These are phyloP conservation scores for Verticillium longisporum DNA, from an alignment of 2,329 filamentous ascomycete species.

Conservation along the genomic window DNA sequence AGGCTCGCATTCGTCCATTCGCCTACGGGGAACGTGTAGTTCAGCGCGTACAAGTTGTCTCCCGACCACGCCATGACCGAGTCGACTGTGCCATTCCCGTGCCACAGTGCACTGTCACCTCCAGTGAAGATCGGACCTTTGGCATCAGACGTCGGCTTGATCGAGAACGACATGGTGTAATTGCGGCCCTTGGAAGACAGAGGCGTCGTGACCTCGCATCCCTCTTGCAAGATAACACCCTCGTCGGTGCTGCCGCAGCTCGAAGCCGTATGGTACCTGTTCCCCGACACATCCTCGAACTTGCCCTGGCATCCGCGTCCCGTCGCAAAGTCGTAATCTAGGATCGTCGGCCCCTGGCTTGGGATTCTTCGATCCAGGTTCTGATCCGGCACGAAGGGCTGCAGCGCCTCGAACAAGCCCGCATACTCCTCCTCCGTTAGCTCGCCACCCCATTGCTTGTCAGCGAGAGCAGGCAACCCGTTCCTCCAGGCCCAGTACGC, in stretches of 20 bases:
- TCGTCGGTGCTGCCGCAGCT: constrained; percentile 16
- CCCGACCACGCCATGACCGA: constrained; percentile 9
- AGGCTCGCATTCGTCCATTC: constrained; percentile 8
- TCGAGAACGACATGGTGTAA: constrained; percentile 31
- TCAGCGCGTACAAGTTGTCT: constrained; percentile 9
- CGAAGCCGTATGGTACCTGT: constrained; percentile 11
- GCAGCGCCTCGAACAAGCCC: constrained; percentile 27
- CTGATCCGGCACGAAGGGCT: constrained; percentile 30
- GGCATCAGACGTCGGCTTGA: constrained; percentile 12
- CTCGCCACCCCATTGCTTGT: constrained; percentile 23
- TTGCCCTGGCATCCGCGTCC: constrained; percentile 3
- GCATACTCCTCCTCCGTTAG: constrained; percentile 19
- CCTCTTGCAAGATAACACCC: constrained; percentile 28
- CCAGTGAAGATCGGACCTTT: constrained; percentile 9
- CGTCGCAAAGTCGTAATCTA: constrained; percentile 10
- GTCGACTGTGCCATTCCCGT: constrained; percentile 9
- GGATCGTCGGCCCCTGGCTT: constrained; percentile 9
- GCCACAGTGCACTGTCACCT: constrained; percentile 11
- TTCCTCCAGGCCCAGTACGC: constrained; percentile 34
- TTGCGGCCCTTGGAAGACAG: constrained; percentile 39
- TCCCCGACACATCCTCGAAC: constrained; percentile 13
- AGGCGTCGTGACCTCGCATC: constrained; percentile 38
- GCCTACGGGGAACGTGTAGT: constrained; percentile 12
- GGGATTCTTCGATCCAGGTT: constrained; percentile 31
- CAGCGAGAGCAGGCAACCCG: constrained; percentile 16